Evolutionary conservation across 495 filamentous ascomycete species (phyloP), one percentile per base, ranked within the genome.

Genomic region (Halenospora varia): DNA sequence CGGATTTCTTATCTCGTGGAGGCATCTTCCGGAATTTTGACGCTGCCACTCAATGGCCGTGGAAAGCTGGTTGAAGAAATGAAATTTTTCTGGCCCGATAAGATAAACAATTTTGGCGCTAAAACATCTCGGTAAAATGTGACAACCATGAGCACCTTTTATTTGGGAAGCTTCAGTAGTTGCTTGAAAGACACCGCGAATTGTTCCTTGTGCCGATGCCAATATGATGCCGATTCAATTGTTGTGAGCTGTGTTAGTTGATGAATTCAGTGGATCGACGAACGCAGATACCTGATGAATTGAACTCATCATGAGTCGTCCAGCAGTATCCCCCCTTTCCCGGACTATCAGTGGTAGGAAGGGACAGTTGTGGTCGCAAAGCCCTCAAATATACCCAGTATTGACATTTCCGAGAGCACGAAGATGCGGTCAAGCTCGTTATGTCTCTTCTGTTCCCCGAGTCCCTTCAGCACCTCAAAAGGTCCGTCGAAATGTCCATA

Each of bases 1-100:
- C 63, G 59, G 59, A 55, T 41, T 61, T 57, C 10, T 49, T 66
- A 2, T 48, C 62, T n/a, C 47, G 48, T 47, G 51, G 60, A 26
- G 48, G 59, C 65, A 65, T 68, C 1, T 47, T 51, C 13, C 11
- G 10, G 47, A 20, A 6, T n/a, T n/a, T n/a, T n/a, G n/a, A n/a
- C 6, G n/a, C 9, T 49, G 19, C 23, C 8, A 10, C 10, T 49
- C 47, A n/a, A 13, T 6, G 19, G 2, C 19, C 1, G 10, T 25
- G 18, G 19, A 46, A 19, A n/a, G 35, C 13, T 22, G 18, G 18
- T 44, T 9, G 29, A 48, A 50, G 22, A 46, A 39, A 45, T n/a
- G 20, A 52, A 56, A 20, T 62, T 51, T 52, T 56, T 45, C 35
- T 26, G n/a, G 13, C 42, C 11, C 55, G 55, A 57, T 57, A 57